These are phyloP conservation scores for Tolypocladium paradoxum DNA, from an alignment of 2,329 filamentous ascomycete species.

Conservation along the genomic window DNA sequence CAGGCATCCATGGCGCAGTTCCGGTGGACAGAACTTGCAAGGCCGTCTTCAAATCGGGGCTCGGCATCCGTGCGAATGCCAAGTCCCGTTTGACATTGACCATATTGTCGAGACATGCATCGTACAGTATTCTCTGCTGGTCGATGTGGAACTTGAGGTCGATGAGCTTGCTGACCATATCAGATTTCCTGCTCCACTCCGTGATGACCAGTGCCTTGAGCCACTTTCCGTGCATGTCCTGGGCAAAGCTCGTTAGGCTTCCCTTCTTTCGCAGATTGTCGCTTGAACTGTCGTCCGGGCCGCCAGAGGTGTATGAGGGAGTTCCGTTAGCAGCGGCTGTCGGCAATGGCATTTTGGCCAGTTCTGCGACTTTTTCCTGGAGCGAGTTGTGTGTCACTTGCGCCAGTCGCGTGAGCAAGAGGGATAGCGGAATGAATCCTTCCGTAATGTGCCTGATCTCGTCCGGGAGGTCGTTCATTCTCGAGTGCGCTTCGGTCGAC, in stretches of 20 bases:
- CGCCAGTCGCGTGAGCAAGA: slow-evolving; percentile 65
- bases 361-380: slow-evolving; percentile 54
- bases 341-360: slow-evolving; percentile 58
- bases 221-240: slow-evolving; percentile 74
- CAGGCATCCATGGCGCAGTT: slow-evolving; percentile 66
- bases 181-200: slow-evolving; percentile 75
- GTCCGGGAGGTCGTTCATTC: slow-evolving; percentile 48
- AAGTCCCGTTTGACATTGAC: slow-evolving; percentile 65
- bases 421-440: slow-evolving; percentile 65
- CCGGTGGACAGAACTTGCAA: slow-evolving; percentile 75
- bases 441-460: slow-evolving; percentile 62
- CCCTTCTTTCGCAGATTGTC: slow-evolving; percentile 70
- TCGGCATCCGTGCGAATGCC: slow-evolving; percentile 63
- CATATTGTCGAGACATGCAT: slow-evolving; percentile 49
- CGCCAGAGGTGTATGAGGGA: slow-evolving; percentile 16
- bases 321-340: slow-evolving; percentile 40
- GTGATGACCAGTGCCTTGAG: slow-evolving; percentile 86
- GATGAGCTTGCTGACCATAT: slow-evolving; percentile 76
- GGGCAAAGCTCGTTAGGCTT: slow-evolving; percentile 63
- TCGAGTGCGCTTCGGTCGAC: background rate
- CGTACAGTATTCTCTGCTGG: slow-evolving; percentile 49
- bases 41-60: slow-evolving; percentile 84
- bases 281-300: slow-evolving; percentile 43
- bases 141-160: slow-evolving; percentile 72
- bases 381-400: slow-evolving; percentile 77